Evolutionary conservation across 345 rosid species (phyloP).

Genomic region (Linum lewisii): DNA sequence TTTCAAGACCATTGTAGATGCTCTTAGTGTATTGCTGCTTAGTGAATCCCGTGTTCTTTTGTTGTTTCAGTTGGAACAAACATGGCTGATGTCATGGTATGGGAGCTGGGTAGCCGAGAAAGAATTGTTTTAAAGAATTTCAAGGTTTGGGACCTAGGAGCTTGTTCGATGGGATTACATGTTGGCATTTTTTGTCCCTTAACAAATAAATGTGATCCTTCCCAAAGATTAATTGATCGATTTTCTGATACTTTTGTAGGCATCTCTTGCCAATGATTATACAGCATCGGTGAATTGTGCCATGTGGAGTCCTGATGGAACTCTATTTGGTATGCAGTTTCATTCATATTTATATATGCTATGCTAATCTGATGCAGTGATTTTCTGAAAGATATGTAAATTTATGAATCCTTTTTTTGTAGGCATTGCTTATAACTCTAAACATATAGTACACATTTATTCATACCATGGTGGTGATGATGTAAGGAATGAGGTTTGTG

Average conservation of each 20-base stretch:
- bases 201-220: not conserved
- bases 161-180: slow-evolving; percentile 30
- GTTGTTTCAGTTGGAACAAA: slow-evolving; percentile 36
- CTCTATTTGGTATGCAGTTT: slow-evolving; percentile 40
- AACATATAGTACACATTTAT: slow-evolving; percentile 68
- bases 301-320: slow-evolving; percentile 61
- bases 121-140: slow-evolving; percentile 32
- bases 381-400: not conserved
- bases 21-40: too few species aligned
- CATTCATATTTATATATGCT: slow-evolving; percentile 22
- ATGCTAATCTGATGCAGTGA: not conserved
- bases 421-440: slow-evolving; percentile 84
- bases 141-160: slow-evolving; percentile 37
- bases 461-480: slow-evolving; percentile 28
- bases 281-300: slow-evolving; percentile 51
- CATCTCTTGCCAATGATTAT: slow-evolving; percentile 27
- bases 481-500: not conserved
- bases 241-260: slow-evolving; percentile 37
- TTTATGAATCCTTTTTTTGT: slow-evolving; percentile 13
- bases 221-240: not conserved
- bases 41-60: not conserved
- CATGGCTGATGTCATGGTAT: slow-evolving; percentile 35
- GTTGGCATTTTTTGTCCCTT: slow-evolving; percentile 12
- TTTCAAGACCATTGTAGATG: too few species aligned
- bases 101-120: slow-evolving; percentile 38